Conservation (phyloP, 495 filamentous ascomycete species). For the Penicillium waksmanii region DNA sequence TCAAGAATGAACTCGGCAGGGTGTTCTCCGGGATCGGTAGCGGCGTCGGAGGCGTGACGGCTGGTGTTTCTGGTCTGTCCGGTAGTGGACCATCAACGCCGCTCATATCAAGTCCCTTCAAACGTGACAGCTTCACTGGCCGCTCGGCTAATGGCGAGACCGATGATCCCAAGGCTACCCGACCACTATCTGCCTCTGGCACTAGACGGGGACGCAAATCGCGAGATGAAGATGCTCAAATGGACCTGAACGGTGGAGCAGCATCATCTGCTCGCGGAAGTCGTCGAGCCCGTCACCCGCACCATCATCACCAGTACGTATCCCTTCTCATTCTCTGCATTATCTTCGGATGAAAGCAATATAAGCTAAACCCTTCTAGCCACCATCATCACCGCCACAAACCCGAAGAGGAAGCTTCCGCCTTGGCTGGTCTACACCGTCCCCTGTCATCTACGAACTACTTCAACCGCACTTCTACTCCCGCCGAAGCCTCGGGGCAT, state of each 20-base stretch:
- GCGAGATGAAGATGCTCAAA: constrained; percentile 58
- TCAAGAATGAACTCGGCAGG: constrained; percentile 89
- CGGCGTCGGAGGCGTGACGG: constrained; percentile 69
- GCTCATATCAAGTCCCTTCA: constrained; percentile 58
- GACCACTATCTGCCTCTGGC: constrained; percentile 56
- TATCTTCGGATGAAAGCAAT: constrained; percentile 8
- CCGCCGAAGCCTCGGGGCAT: constrained; percentile 43
- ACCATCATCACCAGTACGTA: constrained; percentile 64
- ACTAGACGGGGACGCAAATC: constrained; percentile 55
- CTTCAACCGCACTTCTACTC: constrained; percentile 42
- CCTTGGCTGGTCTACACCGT: constrained; percentile 40
- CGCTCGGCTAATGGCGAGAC: constrained; percentile 42
- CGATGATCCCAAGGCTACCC: constrained; percentile 43
- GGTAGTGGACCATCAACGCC: constrained; percentile 60
- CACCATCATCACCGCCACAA: constrained; percentile 81
- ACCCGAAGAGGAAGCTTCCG: constrained; percentile 61
- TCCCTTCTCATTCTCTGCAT: not conserved
- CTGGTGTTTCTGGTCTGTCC: constrained; percentile 44
- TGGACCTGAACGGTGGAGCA: constrained; percentile 61
- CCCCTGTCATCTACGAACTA: constrained; percentile 33
- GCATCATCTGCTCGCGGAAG: constrained; percentile 58
- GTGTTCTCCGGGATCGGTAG: constrained; percentile 92
- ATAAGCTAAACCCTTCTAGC: constrained; percentile 43
- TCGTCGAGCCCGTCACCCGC: constrained; percentile 58
- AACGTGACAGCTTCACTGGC: constrained; percentile 44